Evolutionary conservation across 2,329 filamentous ascomycete species (phyloP).

Genomic region (Epichloe coenophiala): DNA sequence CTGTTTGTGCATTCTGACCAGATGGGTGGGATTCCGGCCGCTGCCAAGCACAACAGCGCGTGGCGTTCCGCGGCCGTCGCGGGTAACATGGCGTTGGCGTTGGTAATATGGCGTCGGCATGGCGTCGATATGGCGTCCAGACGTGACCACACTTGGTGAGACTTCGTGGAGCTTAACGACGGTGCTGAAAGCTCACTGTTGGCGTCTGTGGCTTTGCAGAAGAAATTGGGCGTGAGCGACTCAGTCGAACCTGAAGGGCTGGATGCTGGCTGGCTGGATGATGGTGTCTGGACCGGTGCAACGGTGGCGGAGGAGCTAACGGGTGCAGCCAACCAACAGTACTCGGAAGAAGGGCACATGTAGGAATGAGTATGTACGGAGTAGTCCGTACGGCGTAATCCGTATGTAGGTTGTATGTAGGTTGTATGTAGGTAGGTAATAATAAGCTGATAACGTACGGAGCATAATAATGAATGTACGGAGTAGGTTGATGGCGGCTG

Average conservation of each 20-base stretch:
- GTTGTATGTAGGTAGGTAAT: no score
- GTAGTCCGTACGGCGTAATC: no score
- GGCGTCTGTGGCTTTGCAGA: conserved; percentile 6
- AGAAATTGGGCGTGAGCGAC: background rate
- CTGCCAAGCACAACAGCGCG: background rate
- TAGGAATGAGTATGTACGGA: no score
- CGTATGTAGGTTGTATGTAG: no score
- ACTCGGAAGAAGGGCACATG: background rate
- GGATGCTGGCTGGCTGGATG: background rate
- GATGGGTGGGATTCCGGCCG: no score
- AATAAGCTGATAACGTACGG: no score
- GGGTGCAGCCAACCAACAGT: conserved; percentile 4
- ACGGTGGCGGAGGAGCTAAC: conserved; percentile 8
- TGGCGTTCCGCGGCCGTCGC: conserved; percentile 6
- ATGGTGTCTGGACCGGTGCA: conserved; percentile 8
- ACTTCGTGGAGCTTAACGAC: background rate
- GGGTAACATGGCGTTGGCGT: background rate
- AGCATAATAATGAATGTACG: no score
- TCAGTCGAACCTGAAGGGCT: background rate
- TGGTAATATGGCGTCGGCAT: conserved; percentile 4
- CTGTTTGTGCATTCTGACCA: no score
- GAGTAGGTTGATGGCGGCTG: no score
- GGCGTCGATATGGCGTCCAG: background rate
- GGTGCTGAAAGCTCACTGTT: conserved; percentile 1
- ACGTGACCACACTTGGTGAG: conserved; percentile 2